Percentiles rank a stretch among this genome's conserved stretches.
phyloP scores from a whole-genome alignment of 495 filamentous ascomycete genomes.

The Neurospora sp. region DNA sequence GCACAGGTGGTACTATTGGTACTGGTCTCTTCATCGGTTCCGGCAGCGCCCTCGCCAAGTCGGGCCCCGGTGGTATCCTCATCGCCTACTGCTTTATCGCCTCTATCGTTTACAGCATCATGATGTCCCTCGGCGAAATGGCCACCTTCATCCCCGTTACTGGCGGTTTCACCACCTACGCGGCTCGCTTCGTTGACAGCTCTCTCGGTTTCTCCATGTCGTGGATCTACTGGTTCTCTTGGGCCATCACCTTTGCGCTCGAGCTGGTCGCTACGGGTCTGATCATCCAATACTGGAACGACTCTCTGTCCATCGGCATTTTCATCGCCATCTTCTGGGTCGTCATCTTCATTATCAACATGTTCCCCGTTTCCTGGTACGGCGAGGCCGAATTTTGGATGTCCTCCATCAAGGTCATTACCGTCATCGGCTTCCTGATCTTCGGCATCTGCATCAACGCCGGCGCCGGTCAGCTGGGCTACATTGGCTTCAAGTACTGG shows the following conservation, averaged over 20 bases:
- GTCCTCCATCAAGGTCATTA: constrained; percentile 65
- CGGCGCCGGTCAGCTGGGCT: constrained; percentile 54
- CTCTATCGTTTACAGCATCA: constrained; percentile 51
- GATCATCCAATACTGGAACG: constrained; percentile 68
- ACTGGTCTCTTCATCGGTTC: constrained; percentile 69
- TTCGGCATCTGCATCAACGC: constrained; percentile 57
- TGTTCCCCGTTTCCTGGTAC: constrained; percentile 56
- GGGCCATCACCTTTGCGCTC: constrained; percentile 58
- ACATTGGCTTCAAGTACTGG: constrained; percentile 67
- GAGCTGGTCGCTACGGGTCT: constrained; percentile 65
- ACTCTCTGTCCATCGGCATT: constrained; percentile 44
- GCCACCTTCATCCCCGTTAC: constrained; percentile 64
- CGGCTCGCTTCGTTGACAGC: constrained; percentile 59
- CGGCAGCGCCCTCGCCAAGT: constrained; percentile 48
- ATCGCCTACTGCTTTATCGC: constrained; percentile 63
- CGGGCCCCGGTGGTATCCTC: constrained; percentile 57
- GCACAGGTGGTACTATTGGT: constrained; percentile 60
- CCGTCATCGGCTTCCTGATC: constrained; percentile 59
- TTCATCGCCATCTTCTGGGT: constrained; percentile 72
- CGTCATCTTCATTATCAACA: constrained; percentile 54
- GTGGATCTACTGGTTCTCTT: constrained; percentile 50
- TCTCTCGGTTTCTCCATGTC: constrained; percentile 72
- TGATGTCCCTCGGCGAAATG: constrained; percentile 56
- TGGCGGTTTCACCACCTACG: constrained; percentile 67
- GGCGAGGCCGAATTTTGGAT: constrained; percentile 71